These are phyloP conservation scores for Alternaria triticimaculans DNA, from an alignment of 2,329 filamentous ascomycete species.

Conservation along the genomic window DNA sequence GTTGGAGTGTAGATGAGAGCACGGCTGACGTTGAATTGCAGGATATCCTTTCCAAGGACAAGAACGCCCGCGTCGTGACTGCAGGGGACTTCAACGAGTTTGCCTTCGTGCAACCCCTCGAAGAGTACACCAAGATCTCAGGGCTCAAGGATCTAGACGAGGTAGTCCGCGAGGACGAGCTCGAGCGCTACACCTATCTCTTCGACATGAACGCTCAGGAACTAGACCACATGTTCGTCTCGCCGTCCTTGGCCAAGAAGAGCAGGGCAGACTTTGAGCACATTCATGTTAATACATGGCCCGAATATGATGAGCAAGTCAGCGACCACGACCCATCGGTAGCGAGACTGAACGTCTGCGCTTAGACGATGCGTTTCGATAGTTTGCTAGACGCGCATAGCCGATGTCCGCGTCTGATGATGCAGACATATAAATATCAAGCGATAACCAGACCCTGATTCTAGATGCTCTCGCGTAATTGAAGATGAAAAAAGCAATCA, in stretches of 20 bases:
- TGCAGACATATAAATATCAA: conserved; percentile 1
- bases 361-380: conserved; percentile 16
- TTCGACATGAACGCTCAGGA: conserved; percentile 74
- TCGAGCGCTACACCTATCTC: conserved; percentile 74
- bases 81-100: conserved; percentile 79
- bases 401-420: background rate
- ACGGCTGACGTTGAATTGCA: conserved; percentile 33
- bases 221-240: conserved; percentile 74
- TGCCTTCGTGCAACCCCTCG: conserved; percentile 65
- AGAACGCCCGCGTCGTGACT: conserved; percentile 63
- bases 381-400: conserved; percentile 7
- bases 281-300: conserved; percentile 75
- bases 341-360: conserved; percentile 67
- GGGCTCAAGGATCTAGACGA: conserved; percentile 69
- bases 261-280: conserved; percentile 64
- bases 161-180: conserved; percentile 57
- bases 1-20: background rate
- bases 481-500: background rate
- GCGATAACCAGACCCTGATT: background rate
- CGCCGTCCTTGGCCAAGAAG: conserved; percentile 55
- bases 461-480: background rate
- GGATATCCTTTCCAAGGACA: conserved; percentile 63
- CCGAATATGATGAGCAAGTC: conserved; percentile 60
- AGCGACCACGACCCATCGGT: conserved; percentile 76
- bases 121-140: conserved; percentile 60